Evolutionary conservation across 2,329 filamentous ascomycete genomes (phyloP).

Genomic region (Metarhizium robertsii): DNA sequence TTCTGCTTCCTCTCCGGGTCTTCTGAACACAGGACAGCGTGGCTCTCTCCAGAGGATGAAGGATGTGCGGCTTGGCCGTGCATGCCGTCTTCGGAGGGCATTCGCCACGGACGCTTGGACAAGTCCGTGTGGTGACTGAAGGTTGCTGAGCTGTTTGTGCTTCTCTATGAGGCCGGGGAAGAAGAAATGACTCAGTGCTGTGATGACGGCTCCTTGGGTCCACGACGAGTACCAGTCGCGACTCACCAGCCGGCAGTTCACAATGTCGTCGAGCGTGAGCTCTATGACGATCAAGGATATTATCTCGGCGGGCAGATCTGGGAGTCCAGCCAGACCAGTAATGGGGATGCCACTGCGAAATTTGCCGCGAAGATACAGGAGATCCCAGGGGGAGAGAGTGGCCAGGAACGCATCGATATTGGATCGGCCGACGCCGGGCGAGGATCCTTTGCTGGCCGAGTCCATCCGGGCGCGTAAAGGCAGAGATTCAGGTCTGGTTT

Average conservation of each 20-base stretch:
- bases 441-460: neutral
- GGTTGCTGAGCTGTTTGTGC: neutral
- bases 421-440: neutral
- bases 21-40: neutral
- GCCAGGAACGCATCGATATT: conserved; percentile 15
- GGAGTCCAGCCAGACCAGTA: conserved; percentile 14
- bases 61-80: conserved; percentile 9
- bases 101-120: neutral
- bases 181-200: conserved; percentile 13
- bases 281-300: conserved; percentile 13
- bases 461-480: neutral
- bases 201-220: conserved; percentile 13
- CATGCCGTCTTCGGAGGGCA: conserved; percentile 9
- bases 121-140: neutral
- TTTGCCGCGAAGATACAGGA: conserved; percentile 15
- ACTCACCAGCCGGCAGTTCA: conserved; percentile 16
- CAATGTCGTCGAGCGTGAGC: conserved; percentile 16
- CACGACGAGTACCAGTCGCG: conserved; percentile 16
- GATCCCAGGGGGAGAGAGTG: conserved; percentile 17
- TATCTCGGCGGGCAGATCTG: conserved; percentile 19
- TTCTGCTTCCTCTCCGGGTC: neutral
- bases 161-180: conserved; percentile 18
- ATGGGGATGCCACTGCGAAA: conserved; percentile 11
- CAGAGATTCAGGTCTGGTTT: too few relatives aligned
- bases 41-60: conserved; percentile 6